Base-by-base conservation (phyloP, 169 alveolate species). In the Babesia ovata region DNA sequence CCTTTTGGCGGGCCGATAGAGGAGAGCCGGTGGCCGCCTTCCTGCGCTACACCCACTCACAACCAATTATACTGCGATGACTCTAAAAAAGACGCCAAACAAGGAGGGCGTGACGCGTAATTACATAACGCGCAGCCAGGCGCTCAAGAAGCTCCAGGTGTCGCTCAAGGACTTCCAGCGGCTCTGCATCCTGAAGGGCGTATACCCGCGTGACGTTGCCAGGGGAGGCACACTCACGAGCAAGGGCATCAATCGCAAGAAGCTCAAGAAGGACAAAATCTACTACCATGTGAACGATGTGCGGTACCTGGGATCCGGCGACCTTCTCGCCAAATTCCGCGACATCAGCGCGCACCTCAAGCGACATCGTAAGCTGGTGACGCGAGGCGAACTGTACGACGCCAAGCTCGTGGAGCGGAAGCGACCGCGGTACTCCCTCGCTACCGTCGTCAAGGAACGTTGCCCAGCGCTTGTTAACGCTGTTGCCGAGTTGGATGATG, bases 121-220 rank as follows among this genome's bases (percentile, higher is more conserved):
- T 48, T 83, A 60, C 42, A 75, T 83, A 21, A 83, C 90, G 58
- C 73, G 90, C n/a, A 75, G 79, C 52, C 90, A 83, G 63, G 90
- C 90, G 42, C 56, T 83, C 22, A 83, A 66, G 61, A 73, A 57
- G 67, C 77, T 83, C 21, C 90, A 83, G 61, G 86, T 83, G 49
- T 83, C 90, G 24, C 86, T 83, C 28, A 53, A 92, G 56, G 99
- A 96, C 71, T 98, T 98, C 85, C 97, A 98, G 73, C 85, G 98
- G 62, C 91, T 97, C 13, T 98, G 99, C 86, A 98, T 98, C 59
- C 88, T 98, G 72, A 98, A 98, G 87, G 99, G 99, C 19, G 95
- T 98, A 48, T 98, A 95, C 74, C 99, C 99, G 17, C 89, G 99
- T 63, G 99, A 98, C 63, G 99, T 99, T 54, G 84, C 85, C 90